phyloP scores from a whole-genome alignment of 1,139 yeast genomes.

The Candida sanyaensis region DNA sequence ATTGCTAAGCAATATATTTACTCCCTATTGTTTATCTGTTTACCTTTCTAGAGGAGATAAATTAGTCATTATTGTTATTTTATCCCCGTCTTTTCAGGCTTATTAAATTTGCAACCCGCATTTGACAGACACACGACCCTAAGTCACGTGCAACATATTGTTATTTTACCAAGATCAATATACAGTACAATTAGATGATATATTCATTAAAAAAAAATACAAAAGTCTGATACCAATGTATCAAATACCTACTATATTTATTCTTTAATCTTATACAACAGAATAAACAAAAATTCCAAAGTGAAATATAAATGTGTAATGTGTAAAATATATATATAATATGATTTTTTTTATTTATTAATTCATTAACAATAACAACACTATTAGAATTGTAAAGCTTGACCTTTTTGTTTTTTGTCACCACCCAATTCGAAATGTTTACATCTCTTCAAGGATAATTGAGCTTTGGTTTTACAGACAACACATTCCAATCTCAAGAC shows the following conservation, averaged over 20 bases:
- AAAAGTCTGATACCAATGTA: neutral
- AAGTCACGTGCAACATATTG: neutral
- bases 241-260: neutral
- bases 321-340: slow-evolving; percentile 1
- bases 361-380: slow-evolving; percentile 10
- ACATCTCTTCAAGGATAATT: slow-evolving; percentile 98
- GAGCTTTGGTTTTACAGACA: slow-evolving; percentile 98
- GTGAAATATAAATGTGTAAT: neutral
- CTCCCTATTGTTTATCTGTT: neutral
- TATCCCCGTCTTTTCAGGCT: neutral
- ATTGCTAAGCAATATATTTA: neutral
- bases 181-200: neutral
- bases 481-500: slow-evolving; percentile 99
- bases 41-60: neutral
- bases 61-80: neutral
- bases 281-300: neutral
- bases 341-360: neutral
- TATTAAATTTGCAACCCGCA: neutral
- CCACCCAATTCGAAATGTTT: slow-evolving; percentile 99
- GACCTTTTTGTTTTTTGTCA: slow-evolving; percentile 99
- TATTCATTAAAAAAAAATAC: neutral
- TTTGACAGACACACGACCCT: neutral
- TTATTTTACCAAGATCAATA: neutral
- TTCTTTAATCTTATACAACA: neutral
- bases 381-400: slow-evolving; percentile 88